These are phyloP conservation scores for Rhododendron ferrugineum DNA, from an alignment of 148 eudicot species.

Conservation along the genomic window DNA sequence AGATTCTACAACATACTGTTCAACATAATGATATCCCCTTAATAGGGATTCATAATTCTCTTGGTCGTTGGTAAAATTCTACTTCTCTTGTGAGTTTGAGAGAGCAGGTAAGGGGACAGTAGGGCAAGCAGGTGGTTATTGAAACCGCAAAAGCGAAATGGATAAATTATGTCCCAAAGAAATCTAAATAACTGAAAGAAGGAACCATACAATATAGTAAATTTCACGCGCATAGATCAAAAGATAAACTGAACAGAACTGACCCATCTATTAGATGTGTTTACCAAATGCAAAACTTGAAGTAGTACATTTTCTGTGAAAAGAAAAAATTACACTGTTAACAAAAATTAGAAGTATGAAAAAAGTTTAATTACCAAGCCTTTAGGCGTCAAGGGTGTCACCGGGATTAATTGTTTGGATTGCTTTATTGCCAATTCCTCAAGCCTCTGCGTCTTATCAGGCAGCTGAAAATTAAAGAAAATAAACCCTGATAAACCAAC, in stretches of 20 bases:
- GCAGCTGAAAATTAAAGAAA: conserved; percentile 32
- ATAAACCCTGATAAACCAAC: not conserved
- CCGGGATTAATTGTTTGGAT: conserved; percentile 45
- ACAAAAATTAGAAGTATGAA: not conserved
- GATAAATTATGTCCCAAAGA: not conserved
- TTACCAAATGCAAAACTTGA: not conserved
- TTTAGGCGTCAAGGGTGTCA: conserved; percentile 47
- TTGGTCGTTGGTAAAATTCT: no score
- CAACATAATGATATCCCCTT: not conserved
- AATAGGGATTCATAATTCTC: not conserved
- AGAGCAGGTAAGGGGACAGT: not conserved
- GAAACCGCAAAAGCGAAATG: not conserved
- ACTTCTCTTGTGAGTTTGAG: not conserved
- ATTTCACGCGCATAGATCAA: not conserved
- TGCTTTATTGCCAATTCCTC: conserved; percentile 53
- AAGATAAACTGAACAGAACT: not conserved
- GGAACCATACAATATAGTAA: not conserved
- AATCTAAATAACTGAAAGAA: not conserved
- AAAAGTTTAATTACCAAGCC: conserved; percentile 25
- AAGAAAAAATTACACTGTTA: not conserved
- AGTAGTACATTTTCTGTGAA: not conserved
- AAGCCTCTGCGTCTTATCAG: conserved; percentile 43
- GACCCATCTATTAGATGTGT: not conserved
- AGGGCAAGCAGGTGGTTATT: not conserved
- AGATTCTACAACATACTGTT: not conserved